Percentiles rank a stretch among this genome's conserved stretches.
These are phyloP conservation scores for Combretum micranthum DNA, from an alignment of 345 rosid species.

Conservation along the genomic window DNA sequence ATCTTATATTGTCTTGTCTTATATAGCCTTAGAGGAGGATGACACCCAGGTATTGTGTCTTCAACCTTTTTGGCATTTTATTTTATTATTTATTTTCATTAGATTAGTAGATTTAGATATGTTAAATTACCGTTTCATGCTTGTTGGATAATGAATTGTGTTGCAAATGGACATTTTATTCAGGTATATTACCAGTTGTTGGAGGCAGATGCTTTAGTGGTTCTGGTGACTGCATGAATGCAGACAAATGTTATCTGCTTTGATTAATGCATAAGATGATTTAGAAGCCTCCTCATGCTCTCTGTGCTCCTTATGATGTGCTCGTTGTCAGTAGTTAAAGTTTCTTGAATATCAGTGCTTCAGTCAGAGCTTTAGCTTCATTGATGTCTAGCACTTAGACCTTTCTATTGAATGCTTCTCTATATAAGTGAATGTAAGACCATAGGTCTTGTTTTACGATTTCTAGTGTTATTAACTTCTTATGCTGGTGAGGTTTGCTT, in stretches of 20 bases:
- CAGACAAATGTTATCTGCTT: slow-evolving; percentile 60
- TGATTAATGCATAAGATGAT: slow-evolving; percentile 62
- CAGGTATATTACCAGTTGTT: slow-evolving; percentile 83
- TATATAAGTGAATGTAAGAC: too few relatives aligned
- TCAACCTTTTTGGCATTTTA: not conserved
- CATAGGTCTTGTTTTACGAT: too few relatives aligned
- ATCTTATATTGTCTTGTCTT: too few relatives aligned
- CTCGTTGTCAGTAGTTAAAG: slow-evolving; percentile 13
- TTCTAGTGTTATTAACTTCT: too few relatives aligned
- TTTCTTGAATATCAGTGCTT: not conserved
- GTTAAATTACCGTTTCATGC: slow-evolving; percentile 1
- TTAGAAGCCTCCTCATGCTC: slow-evolving; percentile 36
- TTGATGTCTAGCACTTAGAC: too few relatives aligned
- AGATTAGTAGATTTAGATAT: not conserved
- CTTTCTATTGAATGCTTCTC: too few relatives aligned
- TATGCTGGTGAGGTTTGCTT: too few relatives aligned
- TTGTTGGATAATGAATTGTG: slow-evolving; percentile 50
- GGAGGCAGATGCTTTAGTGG: slow-evolving; percentile 81
- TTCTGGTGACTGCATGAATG: slow-evolving; percentile 79
- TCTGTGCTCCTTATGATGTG: slow-evolving; percentile 45
- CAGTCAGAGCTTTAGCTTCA: too few relatives aligned
- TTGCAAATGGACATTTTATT: slow-evolving; percentile 72
- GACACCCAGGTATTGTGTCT: too few relatives aligned
- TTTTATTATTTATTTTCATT: not conserved
- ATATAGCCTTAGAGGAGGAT: too few relatives aligned